Evolutionary conservation across 176 grass and related monocot genomes (phyloP), one percentile per base, ranked within the genome.

Genomic region (Phoenix dactylifera): DNA sequence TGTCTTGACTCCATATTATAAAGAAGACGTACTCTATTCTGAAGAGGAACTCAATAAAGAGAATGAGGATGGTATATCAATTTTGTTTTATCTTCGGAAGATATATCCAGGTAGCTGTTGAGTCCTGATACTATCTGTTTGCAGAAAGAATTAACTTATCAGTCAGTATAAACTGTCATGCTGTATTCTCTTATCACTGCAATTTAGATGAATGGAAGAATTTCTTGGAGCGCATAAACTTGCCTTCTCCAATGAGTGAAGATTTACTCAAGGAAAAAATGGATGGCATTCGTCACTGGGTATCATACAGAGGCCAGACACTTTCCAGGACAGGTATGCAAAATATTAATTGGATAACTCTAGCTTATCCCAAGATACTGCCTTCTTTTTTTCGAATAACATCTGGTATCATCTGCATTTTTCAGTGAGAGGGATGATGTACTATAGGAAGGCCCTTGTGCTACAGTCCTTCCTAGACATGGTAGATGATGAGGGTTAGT

Each of bases 371-470:
- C 35, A 44, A 44, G 35, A 44, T 44, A 44, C 10, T 14, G 35
- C 35, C 35, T 12, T 14, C 1, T 44, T 44, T 39, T 12, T 12
- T 44, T 12, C 10, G 0, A 44, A 44, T 44, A 44, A 44, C 35
- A 44, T 12, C 35, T 44, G 35, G 35, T 44, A 44, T 44, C 35
- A 44, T 44, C 35, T 44, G 35, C 35, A 44, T 73, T 61, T 72
- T 16, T 54, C 55, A 98, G 93, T 98, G 29, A 87, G 93, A 92
- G 93, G 93, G 72, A 89, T 98, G 84, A 98, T 98, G 93, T 98
- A 98, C 73, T 98, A 98, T 23, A 83, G 74, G 60, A 72, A 2
- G 25, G 93, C 93, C 55, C 81, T 98, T 71, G 48, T 83, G 61
- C 63, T 80, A 63, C 93, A 98, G 54, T 92, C 51, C 49, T 55